These are phyloP conservation scores for Backusella circina DNA, from an alignment of 192 early-diverging fungal species.

Conservation along the genomic window DNA sequence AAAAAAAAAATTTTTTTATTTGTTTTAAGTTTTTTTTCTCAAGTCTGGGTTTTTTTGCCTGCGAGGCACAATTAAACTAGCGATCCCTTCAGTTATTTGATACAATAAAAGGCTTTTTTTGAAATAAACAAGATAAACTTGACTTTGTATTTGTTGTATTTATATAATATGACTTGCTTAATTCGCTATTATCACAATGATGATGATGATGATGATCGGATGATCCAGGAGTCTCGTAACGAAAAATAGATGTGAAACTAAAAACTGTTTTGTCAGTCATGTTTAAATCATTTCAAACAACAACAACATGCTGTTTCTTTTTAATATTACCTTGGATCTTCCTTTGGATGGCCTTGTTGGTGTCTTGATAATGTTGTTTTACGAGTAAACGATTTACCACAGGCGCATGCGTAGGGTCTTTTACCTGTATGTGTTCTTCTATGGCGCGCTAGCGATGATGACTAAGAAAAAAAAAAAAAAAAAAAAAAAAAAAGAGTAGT, in stretches of 20 bases:
- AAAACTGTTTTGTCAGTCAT: not conserved
- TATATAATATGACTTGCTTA: slow-evolving; percentile 5
- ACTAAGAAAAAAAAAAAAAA: slow-evolving; percentile 9
- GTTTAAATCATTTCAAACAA: not conserved
- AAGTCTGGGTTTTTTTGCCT: not conserved
- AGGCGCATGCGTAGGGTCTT: slow-evolving; percentile 42
- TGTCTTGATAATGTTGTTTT: slow-evolving; percentile 63
- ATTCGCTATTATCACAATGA: not conserved
- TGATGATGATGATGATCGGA: not conserved
- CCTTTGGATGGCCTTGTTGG: slow-evolving; percentile 37
- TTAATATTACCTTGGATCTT: not conserved
- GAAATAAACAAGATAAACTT: not conserved
- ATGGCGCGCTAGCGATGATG: slow-evolving; percentile 21
- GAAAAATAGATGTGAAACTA: slow-evolving; percentile 3
- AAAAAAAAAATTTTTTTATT: slow-evolving; percentile 1
- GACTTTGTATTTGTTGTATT: not conserved
- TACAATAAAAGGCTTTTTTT: not conserved
- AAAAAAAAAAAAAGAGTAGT: not conserved
- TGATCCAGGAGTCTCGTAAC: slow-evolving; percentile 4
- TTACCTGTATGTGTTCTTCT: slow-evolving; percentile 23
- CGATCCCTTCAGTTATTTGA: not conserved
- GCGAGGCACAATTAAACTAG: not conserved
- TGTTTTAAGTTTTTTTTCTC: not conserved
- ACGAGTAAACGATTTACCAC: slow-evolving; percentile 70
- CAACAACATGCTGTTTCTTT: not conserved